These are phyloP conservation scores for Zasmidium cellare DNA, from an alignment of 2,329 filamentous ascomycete species.

Conservation along the genomic window DNA sequence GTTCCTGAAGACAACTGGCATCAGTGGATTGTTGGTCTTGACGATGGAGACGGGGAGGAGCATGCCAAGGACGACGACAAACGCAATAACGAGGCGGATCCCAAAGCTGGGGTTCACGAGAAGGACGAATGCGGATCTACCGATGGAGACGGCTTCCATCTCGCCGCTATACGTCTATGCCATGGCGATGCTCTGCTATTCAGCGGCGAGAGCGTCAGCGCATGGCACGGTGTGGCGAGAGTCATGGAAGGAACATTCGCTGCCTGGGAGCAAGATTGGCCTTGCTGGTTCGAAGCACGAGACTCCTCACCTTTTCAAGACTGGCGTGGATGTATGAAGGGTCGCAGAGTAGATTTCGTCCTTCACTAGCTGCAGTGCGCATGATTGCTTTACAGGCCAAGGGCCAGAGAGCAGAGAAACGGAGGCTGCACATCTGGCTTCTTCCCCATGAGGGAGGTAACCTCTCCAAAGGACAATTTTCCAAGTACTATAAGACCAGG, in stretches of 20 bases:
- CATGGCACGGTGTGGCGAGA: background rate
- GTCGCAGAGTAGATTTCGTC: background rate
- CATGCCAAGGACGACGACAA: too few relatives aligned
- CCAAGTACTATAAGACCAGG: too few relatives aligned
- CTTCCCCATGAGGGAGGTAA: too few relatives aligned
- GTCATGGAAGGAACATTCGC: background rate
- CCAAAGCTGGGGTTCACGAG: too few relatives aligned
- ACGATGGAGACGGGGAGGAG: background rate
- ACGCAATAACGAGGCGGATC: too few relatives aligned
- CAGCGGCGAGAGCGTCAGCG: background rate
- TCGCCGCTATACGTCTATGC: background rate
- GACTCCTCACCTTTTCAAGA: background rate
- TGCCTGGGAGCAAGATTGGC: background rate
- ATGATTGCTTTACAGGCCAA: too few relatives aligned
- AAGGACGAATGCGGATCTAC: too few relatives aligned
- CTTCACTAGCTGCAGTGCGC: background rate
- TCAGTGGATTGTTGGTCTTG: background rate
- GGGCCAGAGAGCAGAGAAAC: too few relatives aligned
- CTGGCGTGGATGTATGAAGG: background rate
- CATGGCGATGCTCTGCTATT: background rate
- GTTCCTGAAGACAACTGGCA: background rate
- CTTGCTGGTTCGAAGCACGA: background rate
- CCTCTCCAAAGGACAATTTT: too few relatives aligned
- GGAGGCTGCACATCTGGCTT: too few relatives aligned
- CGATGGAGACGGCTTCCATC: too few relatives aligned